Evolutionary conservation across 2,329 filamentous ascomycete species (phyloP), one percentile per base, ranked within the genome.

Genomic region (Stagonosporopsis tanaceti): DNA sequence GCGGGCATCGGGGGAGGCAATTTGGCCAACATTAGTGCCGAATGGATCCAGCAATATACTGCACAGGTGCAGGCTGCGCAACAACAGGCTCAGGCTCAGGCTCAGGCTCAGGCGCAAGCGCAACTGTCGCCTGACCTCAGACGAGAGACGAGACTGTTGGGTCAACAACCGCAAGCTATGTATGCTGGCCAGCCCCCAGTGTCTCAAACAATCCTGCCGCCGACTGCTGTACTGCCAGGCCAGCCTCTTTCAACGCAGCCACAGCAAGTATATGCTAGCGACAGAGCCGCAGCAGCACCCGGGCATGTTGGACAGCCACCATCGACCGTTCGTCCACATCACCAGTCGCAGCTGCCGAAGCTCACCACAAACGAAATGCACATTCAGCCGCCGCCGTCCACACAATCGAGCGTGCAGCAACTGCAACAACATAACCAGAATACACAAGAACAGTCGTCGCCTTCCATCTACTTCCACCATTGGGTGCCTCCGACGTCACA

Each of bases 381-480:
- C 52, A 75, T 81, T 46, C 80, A 81, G 52, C 79, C 80, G 58
- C 78, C 79, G 45, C 79, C 79, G n/a, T 66, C 73, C 45, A 72
- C 70, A n/a, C 72, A 73, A 41, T 69, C 76, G 7, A 71, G 59
- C 60, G 69, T 70, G 58, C 79, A 81, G 58, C 78, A 78, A 45
- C 60, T 78, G 38, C 78, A 80, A 54, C 32, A 34, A 6, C 47
- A 47, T 14, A 76, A 78, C 37, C 83, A 86, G 52, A 77, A 80
- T 7, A 77, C 81, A 42, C 83, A 88, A 67, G 78, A 85, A 41
- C 82, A 88, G 62, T 84, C 87, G 17, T 91, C 90, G 38, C 87
- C 89, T 0, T 90, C 89, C 22, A 90, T 96, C 45, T 95, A 92
- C 76, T 97, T 97, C 74, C 92, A 96, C 72, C 92, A 96, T 73